Evolutionary conservation across 139 green algal species (phyloP).

Genomic region (Ettlia oleoabundans): DNA sequence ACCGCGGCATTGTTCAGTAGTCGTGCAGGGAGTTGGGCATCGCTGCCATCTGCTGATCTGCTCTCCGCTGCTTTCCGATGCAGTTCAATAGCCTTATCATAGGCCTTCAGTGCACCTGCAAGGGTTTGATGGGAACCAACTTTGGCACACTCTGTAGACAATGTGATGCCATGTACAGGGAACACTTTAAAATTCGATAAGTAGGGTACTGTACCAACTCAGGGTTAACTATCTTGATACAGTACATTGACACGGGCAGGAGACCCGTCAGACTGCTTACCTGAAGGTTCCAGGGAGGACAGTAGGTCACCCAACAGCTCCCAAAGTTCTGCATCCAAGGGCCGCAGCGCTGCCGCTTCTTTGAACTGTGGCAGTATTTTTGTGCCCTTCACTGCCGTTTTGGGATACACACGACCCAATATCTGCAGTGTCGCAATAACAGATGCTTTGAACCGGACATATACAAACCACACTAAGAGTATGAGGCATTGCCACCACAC

Average conservation of each 20-base stretch:
- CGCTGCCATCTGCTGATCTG: neutral
- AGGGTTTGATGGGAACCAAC: too few species aligned
- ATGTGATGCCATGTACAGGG: too few species aligned
- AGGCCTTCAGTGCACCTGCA: conserved; percentile 62
- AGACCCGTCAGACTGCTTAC: too few species aligned
- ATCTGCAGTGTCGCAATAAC: conserved; percentile 25
- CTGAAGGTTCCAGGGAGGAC: conserved; percentile 65
- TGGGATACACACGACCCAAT: conserved; percentile 51
- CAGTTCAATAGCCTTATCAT: conserved; percentile 63
- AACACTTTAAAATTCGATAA: too few species aligned
- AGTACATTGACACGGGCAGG: too few species aligned
- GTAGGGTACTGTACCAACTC: too few species aligned
- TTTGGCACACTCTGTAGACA: too few species aligned
- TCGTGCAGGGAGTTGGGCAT: conserved; percentile 43
- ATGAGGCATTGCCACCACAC: neutral
- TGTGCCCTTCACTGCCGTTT: conserved; percentile 29
- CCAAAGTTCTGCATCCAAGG: conserved; percentile 69
- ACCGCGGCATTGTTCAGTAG: conserved; percentile 92
- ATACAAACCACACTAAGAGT: neutral
- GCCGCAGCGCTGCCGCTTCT: conserved; percentile 49
- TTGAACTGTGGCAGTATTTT: conserved; percentile 57
- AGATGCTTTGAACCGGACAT: neutral
- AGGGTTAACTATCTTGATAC: too few species aligned
- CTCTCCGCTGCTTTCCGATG: conserved; percentile 25
- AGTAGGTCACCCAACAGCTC: conserved; percentile 86